Base-by-base conservation (phyloP, 1,284 basidiomycete genomes). In the Ceratobasidium sp. region DNA sequence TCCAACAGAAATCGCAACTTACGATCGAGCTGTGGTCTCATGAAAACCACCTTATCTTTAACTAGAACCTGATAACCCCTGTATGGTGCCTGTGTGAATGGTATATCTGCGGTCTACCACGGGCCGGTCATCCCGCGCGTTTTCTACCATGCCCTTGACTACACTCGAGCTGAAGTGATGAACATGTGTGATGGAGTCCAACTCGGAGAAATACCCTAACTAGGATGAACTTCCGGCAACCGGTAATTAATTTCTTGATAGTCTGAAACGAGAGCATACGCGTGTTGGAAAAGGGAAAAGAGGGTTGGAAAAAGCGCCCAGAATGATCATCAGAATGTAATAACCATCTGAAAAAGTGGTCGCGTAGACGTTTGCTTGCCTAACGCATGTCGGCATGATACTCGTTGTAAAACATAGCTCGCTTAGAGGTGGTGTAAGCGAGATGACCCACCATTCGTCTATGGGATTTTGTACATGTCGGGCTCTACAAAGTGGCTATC, bases 321-420 rank as follows among this genome's bases (percentile, higher is more conserved):
- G 23, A 50, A 14, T 50, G 47, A 50, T 27, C 47, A 50, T 50
- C 47, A 50, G 47, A 50, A 50, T 50, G 23, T 27, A 27, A 50
- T 50, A 11, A 50, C 21, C 44, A 9, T 16, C 21, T 50, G 47
- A 50, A 50, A n/a, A 50, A 21, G 21, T 50, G 4, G 23, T 6
- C 6, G 16, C 16, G 14, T 46, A 46, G 4, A 21, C 6, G 42
- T n/a, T 46, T 16, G 16, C 14, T 21, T 21, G 14, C 16, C 33
- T 36, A 36, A 5, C 5, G 11, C 11, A 36, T 11, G 42, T 46
- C 42, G 16, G 42, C 47, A 25, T 13, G 6, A 46, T 3, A 46
- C 8, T 21, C 5, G 6, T 21, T n/a, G 42, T n/a, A 46, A 46
- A 46, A n/a, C 42, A 46, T 46, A 46, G 42, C 21, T 50, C 47